Percentiles rank a stretch among this genome's conserved stretches.
Evolutionary conservation across 2,329 filamentous ascomycete species (phyloP).

Genomic region (Fusarium incarnatum): DNA sequence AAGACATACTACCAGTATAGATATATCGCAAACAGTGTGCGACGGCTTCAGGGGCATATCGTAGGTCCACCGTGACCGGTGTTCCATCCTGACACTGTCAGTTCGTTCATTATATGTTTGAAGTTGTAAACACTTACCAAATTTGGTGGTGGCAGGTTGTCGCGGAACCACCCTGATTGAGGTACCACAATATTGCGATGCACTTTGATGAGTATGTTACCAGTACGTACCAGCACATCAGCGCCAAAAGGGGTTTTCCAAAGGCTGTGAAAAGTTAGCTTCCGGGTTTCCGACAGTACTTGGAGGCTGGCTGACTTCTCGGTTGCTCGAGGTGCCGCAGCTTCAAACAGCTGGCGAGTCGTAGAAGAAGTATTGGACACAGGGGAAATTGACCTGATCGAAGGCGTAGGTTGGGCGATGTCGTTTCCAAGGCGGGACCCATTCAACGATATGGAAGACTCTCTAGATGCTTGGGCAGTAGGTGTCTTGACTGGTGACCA

Average conservation of each 20-base stretch:
- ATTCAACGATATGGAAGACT: conserved; percentile 27
- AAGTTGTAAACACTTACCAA: conserved; percentile 35
- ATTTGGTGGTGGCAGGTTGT: conserved; percentile 48
- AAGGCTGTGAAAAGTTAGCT: conserved; percentile 44
- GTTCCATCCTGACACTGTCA: conserved; percentile 45
- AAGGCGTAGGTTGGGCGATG: conserved; percentile 7
- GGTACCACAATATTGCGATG: conserved; percentile 52
- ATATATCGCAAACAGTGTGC: conserved; percentile 51
- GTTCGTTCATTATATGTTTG: background rate
- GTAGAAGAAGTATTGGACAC: conserved; percentile 40
- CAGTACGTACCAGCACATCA: conserved; percentile 48
- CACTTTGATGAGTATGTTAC: conserved; percentile 43
- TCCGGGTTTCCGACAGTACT: background rate
- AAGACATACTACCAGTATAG: conserved; percentile 51
- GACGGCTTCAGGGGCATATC: conserved; percentile 43
- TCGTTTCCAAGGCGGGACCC: conserved; percentile 18
- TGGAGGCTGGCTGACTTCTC: conserved; percentile 36
- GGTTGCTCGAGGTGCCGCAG: conserved; percentile 45
- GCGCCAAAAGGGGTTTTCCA: conserved; percentile 50
- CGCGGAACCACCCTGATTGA: conserved; percentile 51
- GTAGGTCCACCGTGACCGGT: conserved; percentile 44
- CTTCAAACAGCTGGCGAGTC: conserved; percentile 43
- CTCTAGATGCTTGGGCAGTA: conserved; percentile 24
- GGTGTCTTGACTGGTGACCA: conserved; percentile 10
- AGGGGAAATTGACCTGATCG: conserved; percentile 30